Evolutionary conservation across 352 stramenopile genomes (phyloP), one percentile per base, ranked within the genome.

Genomic region (Halophytophthora batemanensis): DNA sequence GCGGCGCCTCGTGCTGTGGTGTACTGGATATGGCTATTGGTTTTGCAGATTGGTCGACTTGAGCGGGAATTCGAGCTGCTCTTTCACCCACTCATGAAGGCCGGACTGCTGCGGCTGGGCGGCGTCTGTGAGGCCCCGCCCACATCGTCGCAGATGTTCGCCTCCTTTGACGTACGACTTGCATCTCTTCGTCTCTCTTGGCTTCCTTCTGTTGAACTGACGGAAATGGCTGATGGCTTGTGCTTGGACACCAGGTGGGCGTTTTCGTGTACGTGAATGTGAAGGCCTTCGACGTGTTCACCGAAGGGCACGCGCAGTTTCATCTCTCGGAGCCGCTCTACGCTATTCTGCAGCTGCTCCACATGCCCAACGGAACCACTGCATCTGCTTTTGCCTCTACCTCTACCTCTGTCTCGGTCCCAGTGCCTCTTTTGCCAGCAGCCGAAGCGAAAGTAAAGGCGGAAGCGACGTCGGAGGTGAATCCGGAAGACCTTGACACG

Each of bases 321-420:
- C 61, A 82, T 50, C 61, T 92, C 42, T 86, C 81, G 0, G 77
- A 87, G 41, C 45, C 68, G 17, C 49, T 92, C 0, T 92, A 86
- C 48, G 61, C 45, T 3, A 63, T 82, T 17, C 46, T 92, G n/a
- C 67, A 91, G 50, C 53, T 80, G 59, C 23, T 77, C 11, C 60
- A 78, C 22, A 29, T 48, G 29, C 19, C 34, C 35, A 56, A 65
- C 50, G 11, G 18, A 18, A 29, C 58, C 15, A 50, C 50, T 28
- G 25, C 61, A 15, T 55, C 58, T 44, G 36, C 19, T 46, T 45
- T 41, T 2, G 21, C 14, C 5, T n/a, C n/a, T n/a, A n/a, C n/a
- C n/a, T n/a, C n/a, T n/a, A n/a, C n/a, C n/a, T n/a, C n/a, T n/a
- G 34, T 13, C 2, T 5, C 35, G 23, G n/a, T n/a, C n/a, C 5